A percentile compares a stretch with the other conserved stretches of the same genome.
phyloP scores from a whole-genome alignment of 2,329 filamentous ascomycete species.

The Diplodia sapinea region DNA sequence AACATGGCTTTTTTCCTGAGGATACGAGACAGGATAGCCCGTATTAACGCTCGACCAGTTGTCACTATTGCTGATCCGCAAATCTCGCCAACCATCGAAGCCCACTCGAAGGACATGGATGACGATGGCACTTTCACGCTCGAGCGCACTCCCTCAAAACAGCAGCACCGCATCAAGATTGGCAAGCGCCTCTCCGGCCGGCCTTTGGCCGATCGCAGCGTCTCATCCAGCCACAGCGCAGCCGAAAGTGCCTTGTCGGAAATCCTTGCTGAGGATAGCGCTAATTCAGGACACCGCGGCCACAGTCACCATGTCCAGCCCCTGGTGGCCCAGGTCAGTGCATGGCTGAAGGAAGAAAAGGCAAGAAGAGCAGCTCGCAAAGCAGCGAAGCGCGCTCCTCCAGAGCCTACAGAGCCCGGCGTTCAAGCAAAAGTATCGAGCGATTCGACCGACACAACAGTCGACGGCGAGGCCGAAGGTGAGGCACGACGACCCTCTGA shows the following conservation, averaged over 20 bases:
- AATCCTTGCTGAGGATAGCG: conserved; percentile 21
- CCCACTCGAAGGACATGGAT: conserved; percentile 53
- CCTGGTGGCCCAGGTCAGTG: conserved; percentile 12
- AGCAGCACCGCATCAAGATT: conserved; percentile 46
- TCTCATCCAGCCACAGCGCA: conserved; percentile 35
- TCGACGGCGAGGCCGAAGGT: conserved; percentile 33
- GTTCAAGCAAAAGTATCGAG: conserved; percentile 42
- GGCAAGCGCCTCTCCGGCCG: conserved; percentile 53
- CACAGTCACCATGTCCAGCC: conserved; percentile 35
- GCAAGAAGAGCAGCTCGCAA: conserved; percentile 63
- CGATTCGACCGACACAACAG: conserved; percentile 22
- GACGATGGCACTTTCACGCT: conserved; percentile 49
- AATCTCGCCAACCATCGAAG: conserved; percentile 55
- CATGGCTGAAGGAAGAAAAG: conserved; percentile 85
- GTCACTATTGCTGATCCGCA: conserved; percentile 55
- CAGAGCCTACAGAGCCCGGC: conserved; percentile 50
- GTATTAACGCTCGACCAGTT: conserved; percentile 41
- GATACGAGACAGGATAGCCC: neutral
- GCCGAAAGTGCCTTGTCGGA: conserved; percentile 26
- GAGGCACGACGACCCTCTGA: conserved; percentile 60
- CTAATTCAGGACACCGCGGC: conserved; percentile 1
- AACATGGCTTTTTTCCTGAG: neutral
- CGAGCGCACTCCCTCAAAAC: conserved; percentile 46
- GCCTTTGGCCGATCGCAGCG: conserved; percentile 43
- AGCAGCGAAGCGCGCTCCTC: conserved; percentile 7